Conservation (phyloP, 257 asterid species). For the Orobanche coerulescens region DNA sequence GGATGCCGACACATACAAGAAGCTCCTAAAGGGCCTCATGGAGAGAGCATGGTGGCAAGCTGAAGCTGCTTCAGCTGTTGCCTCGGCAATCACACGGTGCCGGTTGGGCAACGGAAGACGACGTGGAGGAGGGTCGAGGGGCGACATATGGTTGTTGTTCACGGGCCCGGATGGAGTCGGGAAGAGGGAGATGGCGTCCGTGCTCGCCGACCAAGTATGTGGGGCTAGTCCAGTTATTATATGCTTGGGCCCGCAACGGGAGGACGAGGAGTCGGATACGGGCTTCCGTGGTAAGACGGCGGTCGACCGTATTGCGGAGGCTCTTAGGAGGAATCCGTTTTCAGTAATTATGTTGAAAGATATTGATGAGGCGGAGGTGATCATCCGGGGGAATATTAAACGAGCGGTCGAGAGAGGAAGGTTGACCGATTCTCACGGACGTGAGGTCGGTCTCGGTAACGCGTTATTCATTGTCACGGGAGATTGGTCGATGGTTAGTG, state of each 20-base stretch:
- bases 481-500: slow-evolving; percentile 56
- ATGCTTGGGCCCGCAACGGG: slow-evolving; percentile 52
- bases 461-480: slow-evolving; percentile 70
- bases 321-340: slow-evolving; percentile 61
- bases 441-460: slow-evolving; percentile 84
- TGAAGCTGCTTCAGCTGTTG: slow-evolving; percentile 78
- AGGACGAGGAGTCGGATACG: slow-evolving; percentile 38
- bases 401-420: slow-evolving; percentile 79
- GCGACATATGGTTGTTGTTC: slow-evolving; percentile 75
- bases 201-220: slow-evolving; percentile 62
- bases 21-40: slow-evolving; percentile 88
- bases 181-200: slow-evolving; percentile 81
- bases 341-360: slow-evolving; percentile 79
- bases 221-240: slow-evolving; percentile 51
- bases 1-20: slow-evolving; percentile 81
- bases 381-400: slow-evolving; percentile 59
- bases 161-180: slow-evolving; percentile 80
- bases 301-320: slow-evolving; percentile 76
- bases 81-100: slow-evolving; percentile 72
- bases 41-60: slow-evolving; percentile 98
- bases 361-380: slow-evolving; percentile 75
- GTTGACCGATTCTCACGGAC: slow-evolving; percentile 78
- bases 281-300: slow-evolving; percentile 75
- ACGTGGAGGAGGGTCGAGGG: slow-evolving; percentile 55
- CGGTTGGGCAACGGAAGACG: slow-evolving; percentile 68